Percentiles rank a stretch among this genome's conserved stretches.
Conservation (phyloP, 331 rosid species). For the Quercus tomentella region DNA sequence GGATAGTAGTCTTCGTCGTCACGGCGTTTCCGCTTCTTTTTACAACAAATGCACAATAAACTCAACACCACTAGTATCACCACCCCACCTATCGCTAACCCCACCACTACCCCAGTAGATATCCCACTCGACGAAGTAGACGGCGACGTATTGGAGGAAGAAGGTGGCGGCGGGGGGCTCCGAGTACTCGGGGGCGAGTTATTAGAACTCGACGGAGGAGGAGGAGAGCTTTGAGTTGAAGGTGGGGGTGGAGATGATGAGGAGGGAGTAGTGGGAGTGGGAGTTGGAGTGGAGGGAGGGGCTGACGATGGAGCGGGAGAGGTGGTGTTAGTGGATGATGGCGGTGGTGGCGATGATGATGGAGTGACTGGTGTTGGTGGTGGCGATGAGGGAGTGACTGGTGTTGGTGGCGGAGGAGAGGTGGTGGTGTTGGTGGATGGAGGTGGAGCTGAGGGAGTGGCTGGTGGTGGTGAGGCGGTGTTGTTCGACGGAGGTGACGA, state of each 20-base stretch:
- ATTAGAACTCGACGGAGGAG: conserved; percentile 38
- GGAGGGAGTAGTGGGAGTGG: conserved; percentile 25
- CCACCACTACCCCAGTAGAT: conserved; percentile 60
- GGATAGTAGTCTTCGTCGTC: conserved; percentile 55
- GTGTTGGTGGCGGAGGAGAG: conserved; percentile 12
- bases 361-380: conserved; percentile 13
- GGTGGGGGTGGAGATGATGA: conserved; percentile 19
- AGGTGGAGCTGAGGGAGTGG: conserved; percentile 20
- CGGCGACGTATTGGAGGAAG: conserved; percentile 29
- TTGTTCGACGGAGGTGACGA: conserved; percentile 37
- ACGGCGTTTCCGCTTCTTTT: conserved; percentile 76
- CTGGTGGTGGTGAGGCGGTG: conserved; percentile 9
- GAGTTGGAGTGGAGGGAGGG: neutral
- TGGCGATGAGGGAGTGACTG: conserved; percentile 20
- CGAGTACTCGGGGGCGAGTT: conserved; percentile 9
- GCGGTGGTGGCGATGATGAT: conserved; percentile 23
- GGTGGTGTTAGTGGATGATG: neutral
- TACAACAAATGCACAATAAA: conserved; percentile 56
- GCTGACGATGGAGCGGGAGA: neutral
- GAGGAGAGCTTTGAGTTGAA: conserved; percentile 29
- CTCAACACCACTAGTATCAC: conserved; percentile 58
- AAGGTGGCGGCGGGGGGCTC: conserved; percentile 14
- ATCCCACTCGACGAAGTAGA: conserved; percentile 19
- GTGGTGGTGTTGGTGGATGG: neutral
- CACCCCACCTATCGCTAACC: conserved; percentile 72